Base-by-base conservation (phyloP, 2,329 filamentous ascomycete genomes). In the Claviceps sp. region DNA sequence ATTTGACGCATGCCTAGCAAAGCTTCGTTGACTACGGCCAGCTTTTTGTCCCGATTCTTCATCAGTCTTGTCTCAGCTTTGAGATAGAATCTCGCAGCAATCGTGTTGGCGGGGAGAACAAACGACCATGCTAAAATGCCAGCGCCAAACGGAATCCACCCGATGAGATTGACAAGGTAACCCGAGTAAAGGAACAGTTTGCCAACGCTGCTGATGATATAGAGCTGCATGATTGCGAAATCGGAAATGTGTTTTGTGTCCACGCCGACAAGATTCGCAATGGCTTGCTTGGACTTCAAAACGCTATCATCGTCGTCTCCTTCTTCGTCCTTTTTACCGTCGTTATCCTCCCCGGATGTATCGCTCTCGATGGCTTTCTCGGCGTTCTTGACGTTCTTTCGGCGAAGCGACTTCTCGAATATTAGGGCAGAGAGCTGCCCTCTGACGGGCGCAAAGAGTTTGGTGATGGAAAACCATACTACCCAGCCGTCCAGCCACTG, bases 1-100 rank as follows among this genome's bases (percentile, higher is more conserved):
- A 93, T 88, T 65, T 93, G 87, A 1, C 86, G 79, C 56, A 91
- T 90, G 7, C 87, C 87, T 58, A 86, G 78, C 1, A 93, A 69
- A 0, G 84, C 85, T 64, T 93, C 87, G 1, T 85, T 86, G 34
- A 93, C 76, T 14, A 89, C 77, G 0, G 77, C 82, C 67, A 89
- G 75, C 66, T 90, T 91, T 51, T 80, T 74, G 63, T 91, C 87
- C 45, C 87, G 75, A 30, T 82, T 73, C 62, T 85, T 86, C 85
- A 90, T 90, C 48, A 91, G 65, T 48, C 73, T 70, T 52, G 85
- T 82, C 60, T 89, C 83, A 4, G 81, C 77, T 22, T 69, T 71
- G 1, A 82, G 71, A 60, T 88, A 87, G 20, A 72, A 71, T 61
- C 77, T 85, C 38, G 84, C 79, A 53, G 80, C 79, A 56, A 75